Conservation (phyloP, 1,139 yeast species). For the Magnusiomyces suaveolens region DNA sequence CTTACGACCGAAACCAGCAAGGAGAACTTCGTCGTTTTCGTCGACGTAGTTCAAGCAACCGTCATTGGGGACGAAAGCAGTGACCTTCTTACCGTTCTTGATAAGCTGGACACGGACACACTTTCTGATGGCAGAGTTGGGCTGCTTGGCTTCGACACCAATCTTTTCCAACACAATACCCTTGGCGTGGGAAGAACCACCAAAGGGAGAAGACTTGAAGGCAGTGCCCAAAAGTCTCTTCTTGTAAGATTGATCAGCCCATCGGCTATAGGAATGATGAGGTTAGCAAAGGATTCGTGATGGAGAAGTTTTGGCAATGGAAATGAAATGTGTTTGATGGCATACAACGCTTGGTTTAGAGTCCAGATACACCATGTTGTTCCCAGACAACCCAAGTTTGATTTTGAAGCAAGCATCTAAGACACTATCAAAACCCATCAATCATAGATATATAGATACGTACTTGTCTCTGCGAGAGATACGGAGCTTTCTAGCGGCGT, state of each 20-base stretch:
- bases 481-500: slow-evolving; percentile 99
- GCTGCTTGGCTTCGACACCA: slow-evolving; percentile 99
- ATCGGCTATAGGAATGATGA: slow-evolving; percentile 47
- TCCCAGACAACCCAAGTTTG: neutral
- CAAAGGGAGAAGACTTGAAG: slow-evolving; percentile 99
- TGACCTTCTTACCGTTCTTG: slow-evolving; percentile 99
- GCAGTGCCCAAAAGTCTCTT: slow-evolving; percentile 99
- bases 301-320: no score
- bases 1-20: slow-evolving; percentile 99
- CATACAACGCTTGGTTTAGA: no score
- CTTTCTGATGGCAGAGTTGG: slow-evolving; percentile 97
- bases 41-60: slow-evolving; percentile 99
- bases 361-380: neutral
- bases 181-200: slow-evolving; percentile 99
- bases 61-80: slow-evolving; percentile 99
- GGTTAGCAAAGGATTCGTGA: neutral
- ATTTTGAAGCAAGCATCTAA: neutral
- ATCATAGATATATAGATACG: slow-evolving; percentile 24
- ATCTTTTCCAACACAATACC: slow-evolving; percentile 99
- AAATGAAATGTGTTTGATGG: no score
- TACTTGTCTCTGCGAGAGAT: slow-evolving; percentile 97
- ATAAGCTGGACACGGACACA: slow-evolving; percentile 99
- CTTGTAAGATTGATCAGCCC: slow-evolving; percentile 98
- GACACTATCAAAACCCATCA: slow-evolving; percentile 13
- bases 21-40: slow-evolving; percentile 98